A percentile compares a stretch with the other conserved stretches of the same genome.
These are phyloP conservation scores for Colletotrichum sp. DNA, from an alignment of 2,329 filamentous ascomycete genomes.

Conservation along the genomic window DNA sequence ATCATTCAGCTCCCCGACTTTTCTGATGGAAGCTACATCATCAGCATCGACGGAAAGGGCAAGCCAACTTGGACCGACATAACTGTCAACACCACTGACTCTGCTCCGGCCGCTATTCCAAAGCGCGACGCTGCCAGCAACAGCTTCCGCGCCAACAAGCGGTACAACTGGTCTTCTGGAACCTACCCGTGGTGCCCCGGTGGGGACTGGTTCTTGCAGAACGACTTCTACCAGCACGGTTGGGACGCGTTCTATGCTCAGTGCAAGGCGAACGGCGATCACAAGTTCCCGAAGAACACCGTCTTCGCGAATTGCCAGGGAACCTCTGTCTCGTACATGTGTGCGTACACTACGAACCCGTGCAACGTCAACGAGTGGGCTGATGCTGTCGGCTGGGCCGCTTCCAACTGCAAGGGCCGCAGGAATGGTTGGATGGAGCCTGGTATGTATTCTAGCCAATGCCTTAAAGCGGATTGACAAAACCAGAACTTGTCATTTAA, in stretches of 20 bases:
- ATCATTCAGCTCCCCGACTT: background rate
- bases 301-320: background rate
- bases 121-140: background rate
- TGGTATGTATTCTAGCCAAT: background rate
- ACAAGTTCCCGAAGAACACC: background rate
- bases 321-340: background rate
- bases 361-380: background rate
- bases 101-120: background rate
- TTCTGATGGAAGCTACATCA: background rate
- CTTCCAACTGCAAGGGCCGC: background rate
- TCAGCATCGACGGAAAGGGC: background rate
- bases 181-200: background rate
- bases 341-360: background rate
- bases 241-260: background rate
- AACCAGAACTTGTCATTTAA: background rate
- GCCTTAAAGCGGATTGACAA: fast-evolving
- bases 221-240: background rate
- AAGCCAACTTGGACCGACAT: background rate
- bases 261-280: background rate
- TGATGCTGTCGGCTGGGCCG: background rate
- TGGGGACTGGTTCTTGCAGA: background rate
- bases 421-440: background rate
- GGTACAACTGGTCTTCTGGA: background rate
- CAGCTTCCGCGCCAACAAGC: background rate
- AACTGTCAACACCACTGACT: background rate